Evolutionary conservation across 306 rosid species (phyloP), one percentile per base, ranked within the genome.

Genomic region (Trifolium subterraneum): DNA sequence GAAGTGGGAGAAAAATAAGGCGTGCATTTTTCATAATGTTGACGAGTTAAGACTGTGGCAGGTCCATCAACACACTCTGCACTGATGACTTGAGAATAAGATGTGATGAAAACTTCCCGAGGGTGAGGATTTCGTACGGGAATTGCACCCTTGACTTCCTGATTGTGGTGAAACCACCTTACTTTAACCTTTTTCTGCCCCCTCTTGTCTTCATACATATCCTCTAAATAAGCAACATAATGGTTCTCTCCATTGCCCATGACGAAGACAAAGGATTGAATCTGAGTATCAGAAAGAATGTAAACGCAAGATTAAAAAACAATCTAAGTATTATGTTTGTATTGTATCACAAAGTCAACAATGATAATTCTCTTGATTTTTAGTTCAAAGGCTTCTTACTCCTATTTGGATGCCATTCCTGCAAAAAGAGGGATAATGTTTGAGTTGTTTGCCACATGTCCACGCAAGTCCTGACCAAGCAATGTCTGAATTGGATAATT

Each of bases 21-120:
- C 56, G 77, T 72, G 71, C 90, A 88, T 71, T 84, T 90, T 52
- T 92, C 93, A 56, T 84, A 94, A 79, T 94, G 96, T 68, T 92
- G 96, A 45, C 84, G 87, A 63, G 92, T 92, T 71, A 94, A 88
- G 75, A 94, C 92, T 50, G 92, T 82, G 36, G 99, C 90, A 29
- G 91, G 88, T 77, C 99, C 99, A 76, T 94, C 97, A 59, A 94
- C 95, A 71, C 99, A 94, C 85, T 94, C 99, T n/a, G 90, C 95
- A 75, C 99, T 94, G 70, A 94, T 88, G 73, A 92, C 96, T 83
- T 94, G 99, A 29, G 89, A 87, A 84, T 92, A 90, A 7, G 96
- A 85, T 10, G 99, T 94, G 73, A 94, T 92, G 80, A 94, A 94
- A 75, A 94, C 93, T 84, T 94, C 99, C 63, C 87, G 88, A 16